These are phyloP conservation scores for Vigna trinervia DNA, from an alignment of 306 rosid species.

Conservation along the genomic window DNA sequence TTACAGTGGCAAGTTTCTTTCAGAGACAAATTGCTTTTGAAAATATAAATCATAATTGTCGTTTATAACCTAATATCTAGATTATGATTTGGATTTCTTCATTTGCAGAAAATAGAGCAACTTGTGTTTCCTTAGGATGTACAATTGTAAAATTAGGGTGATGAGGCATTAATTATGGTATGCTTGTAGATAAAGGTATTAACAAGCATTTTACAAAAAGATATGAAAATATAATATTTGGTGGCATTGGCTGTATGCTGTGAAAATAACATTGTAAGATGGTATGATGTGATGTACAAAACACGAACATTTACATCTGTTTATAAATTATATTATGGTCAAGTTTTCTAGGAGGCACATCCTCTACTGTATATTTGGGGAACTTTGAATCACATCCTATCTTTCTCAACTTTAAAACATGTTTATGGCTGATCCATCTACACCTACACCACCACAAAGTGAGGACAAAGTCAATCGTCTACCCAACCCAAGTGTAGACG, in stretches of 20 bases:
- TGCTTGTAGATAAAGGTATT: neutral
- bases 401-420: too few relatives aligned
- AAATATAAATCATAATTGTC: neutral
- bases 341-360: neutral
- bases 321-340: neutral
- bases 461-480: too few relatives aligned
- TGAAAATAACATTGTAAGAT: neutral
- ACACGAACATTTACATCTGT: neutral
- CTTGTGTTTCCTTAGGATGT: slow-evolving; percentile 16
- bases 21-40: neutral
- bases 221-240: neutral
- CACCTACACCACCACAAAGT: too few relatives aligned
- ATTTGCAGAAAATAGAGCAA: slow-evolving; percentile 16
- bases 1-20: neutral
- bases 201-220: neutral
- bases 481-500: too few relatives aligned
- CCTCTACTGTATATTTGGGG: neutral
- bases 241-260: neutral
- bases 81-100: slow-evolving; percentile 19
- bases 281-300: slow-evolving; percentile 3
- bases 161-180: neutral
- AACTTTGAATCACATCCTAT: neutral
- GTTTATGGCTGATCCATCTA: too few relatives aligned
- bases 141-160: slow-evolving; percentile 10
- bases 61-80: neutral